phyloP scores from a whole-genome alignment of 106 monocot genomes.

The Dendrobium nobile region DNA sequence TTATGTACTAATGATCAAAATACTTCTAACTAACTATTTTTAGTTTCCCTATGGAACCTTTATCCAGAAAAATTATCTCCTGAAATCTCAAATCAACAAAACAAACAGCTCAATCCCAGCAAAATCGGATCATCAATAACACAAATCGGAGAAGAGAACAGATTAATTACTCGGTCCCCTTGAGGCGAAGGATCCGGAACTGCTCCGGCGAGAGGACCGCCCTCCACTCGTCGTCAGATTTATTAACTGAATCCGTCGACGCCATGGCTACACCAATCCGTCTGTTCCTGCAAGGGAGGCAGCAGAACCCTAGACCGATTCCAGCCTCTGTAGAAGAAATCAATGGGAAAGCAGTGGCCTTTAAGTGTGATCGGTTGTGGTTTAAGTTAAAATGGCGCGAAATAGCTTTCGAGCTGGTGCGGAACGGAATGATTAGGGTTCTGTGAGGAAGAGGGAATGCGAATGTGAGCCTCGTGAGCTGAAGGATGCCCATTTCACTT shows the following conservation, averaged over 20 bases:
- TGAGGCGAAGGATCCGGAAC: conserved; percentile 82
- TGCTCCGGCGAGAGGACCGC: conserved; percentile 84
- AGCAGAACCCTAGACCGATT: neutral
- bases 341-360: neutral
- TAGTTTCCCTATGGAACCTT: too few species aligned
- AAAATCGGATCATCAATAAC: neutral
- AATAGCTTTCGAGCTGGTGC: neutral
- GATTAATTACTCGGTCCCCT: conserved; percentile 74
- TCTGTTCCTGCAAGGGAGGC: neutral
- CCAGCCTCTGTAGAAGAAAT: neutral
- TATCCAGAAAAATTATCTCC: too few species aligned
- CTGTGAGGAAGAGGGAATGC: neutral
- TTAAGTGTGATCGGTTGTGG: neutral
- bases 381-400: too few species aligned
- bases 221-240: conserved; percentile 89
- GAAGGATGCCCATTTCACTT: neutral
- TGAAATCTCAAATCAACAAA: neutral
- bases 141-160: neutral
- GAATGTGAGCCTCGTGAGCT: neutral
- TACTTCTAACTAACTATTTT: too few species aligned
- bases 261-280: conserved; percentile 30
- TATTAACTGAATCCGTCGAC: conserved; percentile 43
- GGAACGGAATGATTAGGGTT: conserved; percentile 8
- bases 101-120: neutral
- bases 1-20: too few species aligned